These are phyloP conservation scores for Bolboschoenoplectus hybrid DNA, from an alignment of 202 grass and related monocot species.

Conservation along the genomic window DNA sequence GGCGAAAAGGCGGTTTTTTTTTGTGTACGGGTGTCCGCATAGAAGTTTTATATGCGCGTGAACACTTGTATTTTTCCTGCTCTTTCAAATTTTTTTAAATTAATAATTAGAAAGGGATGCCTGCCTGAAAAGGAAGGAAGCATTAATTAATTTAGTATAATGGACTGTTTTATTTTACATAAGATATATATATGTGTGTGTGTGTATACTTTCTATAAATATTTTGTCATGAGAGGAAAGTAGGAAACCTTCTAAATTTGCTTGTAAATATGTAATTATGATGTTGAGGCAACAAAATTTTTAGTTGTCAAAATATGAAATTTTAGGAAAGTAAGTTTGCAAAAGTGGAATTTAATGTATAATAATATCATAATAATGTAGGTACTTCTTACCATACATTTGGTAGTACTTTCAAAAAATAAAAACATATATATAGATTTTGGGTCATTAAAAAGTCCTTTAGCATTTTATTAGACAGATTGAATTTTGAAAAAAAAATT, in stretches of 20 bases:
- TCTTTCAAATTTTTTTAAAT: not conserved
- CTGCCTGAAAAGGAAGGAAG: constrained; percentile 3
- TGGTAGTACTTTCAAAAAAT: not conserved
- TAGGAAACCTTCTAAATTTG: not conserved
- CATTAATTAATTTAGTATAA: not conserved
- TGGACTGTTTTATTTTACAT: not conserved
- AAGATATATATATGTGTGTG: not conserved
- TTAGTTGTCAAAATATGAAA: not conserved
- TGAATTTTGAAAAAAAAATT: not conserved
- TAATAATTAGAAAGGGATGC: constrained; percentile 5
- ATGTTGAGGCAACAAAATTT: not conserved
- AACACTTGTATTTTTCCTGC: not conserved
- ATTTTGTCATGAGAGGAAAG: not conserved
- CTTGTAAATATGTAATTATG: not conserved
- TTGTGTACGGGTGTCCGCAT: not conserved
- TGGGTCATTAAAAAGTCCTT: not conserved
- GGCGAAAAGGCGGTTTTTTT: not conserved
- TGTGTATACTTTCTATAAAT: not conserved
- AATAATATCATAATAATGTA: not conserved
- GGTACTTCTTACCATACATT: not conserved
- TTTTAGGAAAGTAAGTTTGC: not conserved
- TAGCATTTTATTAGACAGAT: not conserved
- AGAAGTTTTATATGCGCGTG: constrained; percentile 5
- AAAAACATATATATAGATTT: not conserved
- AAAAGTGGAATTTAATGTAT: not conserved